Percentiles rank a stretch among this genome's conserved stretches.
Conservation (phyloP, 2,329 filamentous ascomycete genomes). For the Remersonia thermophila region DNA sequence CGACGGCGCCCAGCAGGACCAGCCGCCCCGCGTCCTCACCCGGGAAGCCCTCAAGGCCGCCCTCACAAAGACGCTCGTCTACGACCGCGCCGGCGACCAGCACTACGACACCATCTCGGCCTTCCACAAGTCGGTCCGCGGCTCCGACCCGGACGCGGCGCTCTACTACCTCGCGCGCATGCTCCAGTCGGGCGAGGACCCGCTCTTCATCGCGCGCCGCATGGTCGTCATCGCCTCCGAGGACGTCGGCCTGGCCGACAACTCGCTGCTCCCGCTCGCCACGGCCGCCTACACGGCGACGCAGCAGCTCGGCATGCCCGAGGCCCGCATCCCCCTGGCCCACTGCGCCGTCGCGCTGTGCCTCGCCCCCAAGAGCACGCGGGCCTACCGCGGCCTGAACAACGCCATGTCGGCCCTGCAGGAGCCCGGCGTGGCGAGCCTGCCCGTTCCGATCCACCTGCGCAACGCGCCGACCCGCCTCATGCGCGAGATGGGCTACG, state of each 20-base stretch:
- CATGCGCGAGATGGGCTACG: conserved; percentile 89
- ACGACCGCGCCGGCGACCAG: conserved; percentile 88
- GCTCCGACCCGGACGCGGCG: conserved; percentile 72
- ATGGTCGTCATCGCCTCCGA: conserved; percentile 93
- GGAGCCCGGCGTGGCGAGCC: conserved; percentile 69
- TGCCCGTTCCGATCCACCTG: conserved; percentile 78
- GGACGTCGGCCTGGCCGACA: conserved; percentile 85
- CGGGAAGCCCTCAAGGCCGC: conserved; percentile 66
- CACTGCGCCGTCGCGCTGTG: conserved; percentile 76
- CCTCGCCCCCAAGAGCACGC: conserved; percentile 72
- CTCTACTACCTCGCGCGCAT: conserved; percentile 93
- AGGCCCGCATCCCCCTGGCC: conserved; percentile 82
- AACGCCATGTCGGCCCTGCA: conserved; percentile 67
- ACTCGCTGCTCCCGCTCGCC: conserved; percentile 67
- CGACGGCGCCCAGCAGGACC: conserved; percentile 2
- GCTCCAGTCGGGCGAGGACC: conserved; percentile 90
- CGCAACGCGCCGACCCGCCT: conserved; percentile 83
- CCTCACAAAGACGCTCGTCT: conserved; percentile 84
- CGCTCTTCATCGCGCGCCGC: conserved; percentile 79
- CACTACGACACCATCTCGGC: conserved; percentile 97
- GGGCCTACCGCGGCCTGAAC: conserved; percentile 70
- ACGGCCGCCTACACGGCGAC: conserved; percentile 77
- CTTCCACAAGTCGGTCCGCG: conserved; percentile 90
- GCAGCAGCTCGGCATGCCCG: conserved; percentile 89
- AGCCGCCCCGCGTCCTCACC: conserved; percentile 45